Evolutionary conservation across 1,139 yeast species (phyloP), one percentile per base, ranked within the genome.

Genomic region (Scheffersomyces stambukii): DNA sequence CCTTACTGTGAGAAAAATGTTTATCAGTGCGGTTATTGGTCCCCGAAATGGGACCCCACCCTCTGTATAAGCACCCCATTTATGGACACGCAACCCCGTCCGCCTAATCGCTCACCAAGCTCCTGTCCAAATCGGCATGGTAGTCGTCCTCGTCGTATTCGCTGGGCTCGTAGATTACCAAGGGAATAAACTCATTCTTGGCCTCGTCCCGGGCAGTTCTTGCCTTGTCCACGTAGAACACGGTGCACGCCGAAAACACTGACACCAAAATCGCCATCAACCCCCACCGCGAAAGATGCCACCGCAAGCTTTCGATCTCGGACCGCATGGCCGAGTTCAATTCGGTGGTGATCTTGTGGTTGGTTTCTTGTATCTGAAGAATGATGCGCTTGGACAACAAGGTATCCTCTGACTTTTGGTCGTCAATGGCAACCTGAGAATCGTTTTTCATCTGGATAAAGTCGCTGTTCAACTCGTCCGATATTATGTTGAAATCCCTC

Each of bases 231-330:
- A 58, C 47, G 39, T 63, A 65, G 40, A 63, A 64, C n/a, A 57
- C 49, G n/a, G 65, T 53, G 39, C 69, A 63, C 6, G 64, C 70
- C 13, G 64, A 52, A 31, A 66, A 64, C 3, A 67, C 60, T 13
- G 63, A 54, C 3, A 62, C 51, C 29, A 67, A 47, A 24, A 82
- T 77, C 5, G 85, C 79, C 19, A 80, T 60, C 19, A 83, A 60
- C 17, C 97, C 96, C 56, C 94, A 76, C 35, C 96, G 68, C 4
- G 96, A 88, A 25, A 91, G 77, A 52, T 86, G 89, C 98, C 98
- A 91, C 46, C 97, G 67, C 39, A 89, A 67, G 37, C 81, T 77
- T 54, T 91, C 98, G 37, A 88, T 83, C 36, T 86, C 94, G 0
- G 91, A 80, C 50, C 86, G 77, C 55, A 88, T 73, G 12, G 84